phyloP scores from a whole-genome alignment of 2,329 filamentous ascomycete species.

The Trichoderma koningii region DNA sequence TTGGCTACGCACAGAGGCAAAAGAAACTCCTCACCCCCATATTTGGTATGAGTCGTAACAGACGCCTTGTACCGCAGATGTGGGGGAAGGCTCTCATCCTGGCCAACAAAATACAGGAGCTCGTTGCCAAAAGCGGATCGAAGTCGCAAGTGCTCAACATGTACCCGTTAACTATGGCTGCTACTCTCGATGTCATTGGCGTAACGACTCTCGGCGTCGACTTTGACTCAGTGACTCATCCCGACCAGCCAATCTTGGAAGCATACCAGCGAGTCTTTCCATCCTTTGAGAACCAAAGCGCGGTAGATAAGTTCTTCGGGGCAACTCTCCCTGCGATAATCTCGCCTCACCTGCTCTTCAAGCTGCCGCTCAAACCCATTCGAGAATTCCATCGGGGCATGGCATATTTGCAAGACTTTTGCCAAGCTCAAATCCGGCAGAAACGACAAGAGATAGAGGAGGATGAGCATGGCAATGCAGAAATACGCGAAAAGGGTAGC shows the following conservation, averaged over 20 bases:
- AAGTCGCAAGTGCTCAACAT: neutral
- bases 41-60: conserved; percentile 10
- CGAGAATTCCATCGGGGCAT: conserved; percentile 5
- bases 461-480: neutral
- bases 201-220: conserved; percentile 14
- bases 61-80: conserved; percentile 16
- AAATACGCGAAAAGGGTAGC: neutral
- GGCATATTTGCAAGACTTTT: neutral
- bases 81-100: conserved; percentile 6
- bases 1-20: neutral
- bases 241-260: conserved; percentile 8
- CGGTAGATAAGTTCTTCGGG: neutral
- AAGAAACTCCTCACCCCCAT: conserved; percentile 19
- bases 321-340: conserved; percentile 14
- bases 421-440: neutral
- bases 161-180: conserved; percentile 12
- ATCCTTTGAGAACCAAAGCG: neutral
- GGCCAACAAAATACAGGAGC: neutral
- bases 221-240: conserved; percentile 11
- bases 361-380: conserved; percentile 12
- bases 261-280: conserved; percentile 16
- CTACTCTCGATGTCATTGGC: conserved; percentile 16
- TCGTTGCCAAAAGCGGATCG: neutral
- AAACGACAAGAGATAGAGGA: neutral
- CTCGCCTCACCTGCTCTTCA: conserved; percentile 4